phyloP scores from a whole-genome alignment of 192 early-diverging fungal genomes.

The Linderina pennispora region DNA sequence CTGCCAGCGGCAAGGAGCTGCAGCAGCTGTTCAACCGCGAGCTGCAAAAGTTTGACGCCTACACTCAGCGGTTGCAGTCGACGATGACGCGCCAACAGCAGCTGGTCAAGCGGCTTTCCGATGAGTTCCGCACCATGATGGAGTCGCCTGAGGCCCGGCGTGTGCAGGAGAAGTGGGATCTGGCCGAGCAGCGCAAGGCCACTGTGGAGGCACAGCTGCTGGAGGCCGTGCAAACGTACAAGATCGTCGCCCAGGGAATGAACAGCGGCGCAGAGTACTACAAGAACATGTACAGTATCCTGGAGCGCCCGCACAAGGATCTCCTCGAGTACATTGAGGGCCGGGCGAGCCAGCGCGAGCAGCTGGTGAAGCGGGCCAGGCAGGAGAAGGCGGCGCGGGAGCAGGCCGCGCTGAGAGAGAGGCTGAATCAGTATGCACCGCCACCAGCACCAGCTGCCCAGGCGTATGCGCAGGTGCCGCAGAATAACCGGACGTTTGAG shows the following conservation, averaged over 20 bases:
- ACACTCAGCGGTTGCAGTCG: conserved; percentile 65
- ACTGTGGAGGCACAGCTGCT: conserved; percentile 58
- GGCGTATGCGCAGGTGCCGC: conserved; percentile 3
- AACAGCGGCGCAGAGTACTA: conserved; percentile 59
- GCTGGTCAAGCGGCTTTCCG: conserved; percentile 66
- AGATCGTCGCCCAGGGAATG: conserved; percentile 53
- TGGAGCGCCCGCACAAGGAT: conserved; percentile 37
- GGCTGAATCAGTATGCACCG: conserved; percentile 48
- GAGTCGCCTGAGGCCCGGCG: conserved; percentile 62
- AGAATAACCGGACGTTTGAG: conserved; percentile 12
- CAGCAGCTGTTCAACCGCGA: conserved; percentile 90
- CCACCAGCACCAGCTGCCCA: conserved; percentile 3
- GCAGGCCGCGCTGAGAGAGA: conserved; percentile 53
- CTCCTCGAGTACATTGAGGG: conserved; percentile 51
- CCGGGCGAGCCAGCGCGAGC: conserved; percentile 49
- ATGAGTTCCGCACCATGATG: conserved; percentile 69
- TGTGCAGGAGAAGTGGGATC: conserved; percentile 64
- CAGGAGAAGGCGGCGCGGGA: conserved; percentile 50
- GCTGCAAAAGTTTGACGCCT: conserved; percentile 82
- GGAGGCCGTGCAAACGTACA: conserved; percentile 62
- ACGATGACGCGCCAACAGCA: conserved; percentile 69
- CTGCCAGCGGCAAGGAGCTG: conserved; percentile 63
- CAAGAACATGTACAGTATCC: conserved; percentile 46
- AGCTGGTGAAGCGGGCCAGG: conserved; percentile 46
- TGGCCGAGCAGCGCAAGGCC: conserved; percentile 57